phyloP scores from a whole-genome alignment of 192 early-diverging fungal genomes.

The Coemansia reversa region DNA sequence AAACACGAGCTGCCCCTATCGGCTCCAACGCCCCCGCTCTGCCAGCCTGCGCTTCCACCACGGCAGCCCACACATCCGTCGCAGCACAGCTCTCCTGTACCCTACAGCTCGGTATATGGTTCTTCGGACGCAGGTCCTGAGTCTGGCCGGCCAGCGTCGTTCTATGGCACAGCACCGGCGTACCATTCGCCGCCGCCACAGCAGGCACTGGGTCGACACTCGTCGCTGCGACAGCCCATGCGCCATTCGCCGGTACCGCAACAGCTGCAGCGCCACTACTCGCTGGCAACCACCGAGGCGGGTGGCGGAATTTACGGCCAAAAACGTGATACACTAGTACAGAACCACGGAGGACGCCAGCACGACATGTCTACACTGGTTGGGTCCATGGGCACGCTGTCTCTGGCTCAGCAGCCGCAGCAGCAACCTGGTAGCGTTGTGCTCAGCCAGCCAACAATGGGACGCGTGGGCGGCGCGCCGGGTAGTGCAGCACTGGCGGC shows the following conservation, averaged over 20 bases:
- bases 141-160: background rate
- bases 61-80: no score
- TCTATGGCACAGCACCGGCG: background rate
- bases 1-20: no score
- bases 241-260: conserved; percentile 24
- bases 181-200: conserved; percentile 20
- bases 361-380: no score
- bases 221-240: conserved; percentile 17
- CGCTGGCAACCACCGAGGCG: conserved; percentile 15
- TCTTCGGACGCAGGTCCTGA: no score
- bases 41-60: no score
- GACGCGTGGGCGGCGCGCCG: no score
- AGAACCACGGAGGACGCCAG: no score
- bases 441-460: background rate
- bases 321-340: conserved; percentile 1
- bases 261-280: conserved; percentile 38
- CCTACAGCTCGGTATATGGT: conserved; percentile 2
- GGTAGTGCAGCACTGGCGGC: conserved; percentile 3
- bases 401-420: background rate
- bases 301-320: background rate
- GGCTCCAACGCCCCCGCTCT: no score
- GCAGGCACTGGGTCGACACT: conserved; percentile 6
- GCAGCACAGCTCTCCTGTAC: background rate
- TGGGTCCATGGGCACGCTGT: background rate
- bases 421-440: background rate